Evolutionary conservation across 805 yeast genomes (phyloP).

Genomic region (Saccharomyces paradoxus): DNA sequence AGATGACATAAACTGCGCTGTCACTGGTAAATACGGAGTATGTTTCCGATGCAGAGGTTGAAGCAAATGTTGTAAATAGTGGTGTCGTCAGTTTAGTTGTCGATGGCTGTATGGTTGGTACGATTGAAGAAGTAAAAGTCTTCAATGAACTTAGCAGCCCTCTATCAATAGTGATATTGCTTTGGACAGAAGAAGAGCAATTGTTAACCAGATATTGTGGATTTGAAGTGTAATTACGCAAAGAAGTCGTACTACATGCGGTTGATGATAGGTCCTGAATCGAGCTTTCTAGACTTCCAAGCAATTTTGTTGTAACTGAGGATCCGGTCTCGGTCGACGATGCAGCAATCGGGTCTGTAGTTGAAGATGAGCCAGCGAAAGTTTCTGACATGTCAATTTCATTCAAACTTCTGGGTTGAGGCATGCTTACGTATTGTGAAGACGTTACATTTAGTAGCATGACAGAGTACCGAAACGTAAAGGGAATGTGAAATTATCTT

Average conservation of each 20-base stretch:
- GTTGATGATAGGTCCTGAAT: background rate
- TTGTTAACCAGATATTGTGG: background rate
- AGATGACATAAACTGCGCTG: constrained; percentile 6
- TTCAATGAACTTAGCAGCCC: background rate
- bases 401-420: background rate
- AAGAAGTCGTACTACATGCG: background rate
- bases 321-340: background rate
- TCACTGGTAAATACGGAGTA: constrained; percentile 8
- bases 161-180: background rate
- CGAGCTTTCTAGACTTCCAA: background rate
- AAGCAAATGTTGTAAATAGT: constrained; percentile 1
- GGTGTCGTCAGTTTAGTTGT: constrained; percentile 1
- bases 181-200: background rate
- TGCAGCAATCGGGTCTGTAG: background rate
- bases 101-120: background rate
- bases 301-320: background rate
- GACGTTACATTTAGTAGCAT: background rate
- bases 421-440: background rate
- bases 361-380: background rate
- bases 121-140: background rate
- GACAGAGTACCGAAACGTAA: background rate
- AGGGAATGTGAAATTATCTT: background rate
- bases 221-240: background rate
- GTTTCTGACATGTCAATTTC: background rate
- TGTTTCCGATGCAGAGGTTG: constrained; percentile 3